Percentiles rank a stretch among this genome's conserved stretches.
phyloP scores from a whole-genome alignment of 768 basidiomycete species.

The Pisolithus tinctorius region DNA sequence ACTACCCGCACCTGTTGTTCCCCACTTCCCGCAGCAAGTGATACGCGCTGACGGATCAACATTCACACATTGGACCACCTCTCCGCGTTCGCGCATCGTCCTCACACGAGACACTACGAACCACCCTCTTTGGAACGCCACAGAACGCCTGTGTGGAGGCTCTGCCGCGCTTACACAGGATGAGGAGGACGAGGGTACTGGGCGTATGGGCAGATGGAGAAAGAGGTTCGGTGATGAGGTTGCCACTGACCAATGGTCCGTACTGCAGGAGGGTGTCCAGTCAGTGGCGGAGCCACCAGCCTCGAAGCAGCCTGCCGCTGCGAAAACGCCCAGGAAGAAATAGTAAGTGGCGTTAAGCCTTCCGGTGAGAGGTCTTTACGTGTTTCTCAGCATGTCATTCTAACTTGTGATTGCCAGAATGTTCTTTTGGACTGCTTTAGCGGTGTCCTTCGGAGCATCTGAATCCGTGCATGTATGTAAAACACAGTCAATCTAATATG shows the following conservation, averaged over 20 bases:
- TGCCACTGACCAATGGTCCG: slow-evolving; percentile 26
- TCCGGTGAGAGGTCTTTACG: too few species aligned
- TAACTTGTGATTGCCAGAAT: too few species aligned
- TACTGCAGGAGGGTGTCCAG: slow-evolving; percentile 18
- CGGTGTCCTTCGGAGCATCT: too few species aligned
- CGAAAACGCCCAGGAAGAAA: neutral
- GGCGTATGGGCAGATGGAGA: slow-evolving; percentile 76
- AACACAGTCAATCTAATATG: too few species aligned
- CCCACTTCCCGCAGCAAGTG: slow-evolving; percentile 80
- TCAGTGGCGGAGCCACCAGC: slow-evolving; percentile 21
- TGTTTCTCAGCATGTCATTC: too few species aligned
- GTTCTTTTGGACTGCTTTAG: too few species aligned
- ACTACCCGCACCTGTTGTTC: slow-evolving; percentile 78
- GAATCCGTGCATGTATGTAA: too few species aligned
- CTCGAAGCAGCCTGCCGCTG: neutral
- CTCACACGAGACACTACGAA: slow-evolving; percentile 89
- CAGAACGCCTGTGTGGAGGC: slow-evolving; percentile 42
- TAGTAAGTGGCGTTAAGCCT: neutral
- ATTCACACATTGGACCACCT: slow-evolving; percentile 84
- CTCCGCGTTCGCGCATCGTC: slow-evolving; percentile 68
- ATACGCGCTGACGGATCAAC: slow-evolving; percentile 85
- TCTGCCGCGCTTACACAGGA: slow-evolving; percentile 40
- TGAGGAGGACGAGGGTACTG: slow-evolving; percentile 66
- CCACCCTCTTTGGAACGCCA: slow-evolving; percentile 80
- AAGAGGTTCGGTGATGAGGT: slow-evolving; percentile 57